Percentiles rank a stretch among this genome's conserved stretches.
These are phyloP conservation scores for Paulownia fortunei DNA, from an alignment of 257 asterid genomes.

Conservation along the genomic window DNA sequence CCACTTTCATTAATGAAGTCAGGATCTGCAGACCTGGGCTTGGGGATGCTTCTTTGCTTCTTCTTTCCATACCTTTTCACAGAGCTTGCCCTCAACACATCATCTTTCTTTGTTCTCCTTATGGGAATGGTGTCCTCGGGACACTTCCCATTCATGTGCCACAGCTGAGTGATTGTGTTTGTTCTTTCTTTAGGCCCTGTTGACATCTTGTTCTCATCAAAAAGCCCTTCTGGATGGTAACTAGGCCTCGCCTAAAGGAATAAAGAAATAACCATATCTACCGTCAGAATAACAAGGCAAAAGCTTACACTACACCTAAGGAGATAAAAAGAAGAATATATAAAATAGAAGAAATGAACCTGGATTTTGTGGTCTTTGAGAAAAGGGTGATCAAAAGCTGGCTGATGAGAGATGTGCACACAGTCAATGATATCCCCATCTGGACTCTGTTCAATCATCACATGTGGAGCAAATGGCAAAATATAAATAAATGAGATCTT, in stretches of 20 bases:
- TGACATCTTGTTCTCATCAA: conserved; percentile 56
- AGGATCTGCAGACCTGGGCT: conserved; percentile 81
- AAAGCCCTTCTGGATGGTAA: conserved; percentile 82
- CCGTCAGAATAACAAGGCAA: not conserved
- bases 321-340: not conserved
- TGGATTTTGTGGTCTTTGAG: conserved; percentile 93
- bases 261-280: not conserved
- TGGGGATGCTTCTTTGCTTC: conserved; percentile 61
- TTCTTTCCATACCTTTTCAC: conserved; percentile 79
- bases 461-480: conserved; percentile 20
- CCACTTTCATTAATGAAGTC: conserved; percentile 76
- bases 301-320: not conserved
- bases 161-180: conserved; percentile 65
- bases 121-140: conserved; percentile 72
- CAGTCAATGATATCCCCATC: conserved; percentile 94
- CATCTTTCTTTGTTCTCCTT: conserved; percentile 80
- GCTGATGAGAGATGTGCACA: conserved; percentile 81
- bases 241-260: conserved; percentile 65
- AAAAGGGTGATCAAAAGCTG: conserved; percentile 91
- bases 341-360: conserved; percentile 43
- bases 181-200: conserved; percentile 45
- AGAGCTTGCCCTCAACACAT: conserved; percentile 83
- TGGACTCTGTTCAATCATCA: conserved; percentile 65
- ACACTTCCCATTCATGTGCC: conserved; percentile 87
- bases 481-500: not conserved